Evolutionary conservation across 768 basidiomycete species (phyloP).

Genomic region (Candolleomyces aberdarensis): DNA sequence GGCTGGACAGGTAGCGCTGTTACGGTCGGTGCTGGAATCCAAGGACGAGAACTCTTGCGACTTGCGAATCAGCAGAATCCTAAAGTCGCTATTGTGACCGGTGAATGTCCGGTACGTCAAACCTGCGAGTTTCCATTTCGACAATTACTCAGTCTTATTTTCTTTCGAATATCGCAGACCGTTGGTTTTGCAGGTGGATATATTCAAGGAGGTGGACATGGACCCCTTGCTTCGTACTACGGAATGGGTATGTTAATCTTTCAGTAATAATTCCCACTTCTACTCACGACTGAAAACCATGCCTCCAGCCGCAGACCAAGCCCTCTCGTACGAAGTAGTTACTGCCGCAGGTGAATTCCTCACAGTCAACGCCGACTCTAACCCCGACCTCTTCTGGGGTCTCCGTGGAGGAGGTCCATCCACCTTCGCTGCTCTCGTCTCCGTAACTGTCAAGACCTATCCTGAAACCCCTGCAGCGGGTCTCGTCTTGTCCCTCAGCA

Average conservation of each 20-base stretch:
- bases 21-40: conserved; percentile 18
- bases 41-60: conserved; percentile 10
- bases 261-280: background rate
- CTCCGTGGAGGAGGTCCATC: conserved; percentile 37
- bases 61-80: conserved; percentile 14
- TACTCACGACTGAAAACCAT: background rate
- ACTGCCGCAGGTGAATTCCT: conserved; percentile 37
- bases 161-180: conserved; percentile 16
- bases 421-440: conserved; percentile 12
- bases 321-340: conserved; percentile 35
- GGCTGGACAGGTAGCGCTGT: conserved; percentile 16
- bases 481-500: conserved; percentile 10
- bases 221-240: conserved; percentile 14
- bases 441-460: conserved; percentile 15
- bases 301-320: conserved; percentile 22
- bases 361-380: conserved; percentile 34
- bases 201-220: conserved; percentile 36
- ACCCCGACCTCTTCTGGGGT: conserved; percentile 44
- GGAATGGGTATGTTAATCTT: conserved; percentile 14
- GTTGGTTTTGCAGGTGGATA: conserved; percentile 41
- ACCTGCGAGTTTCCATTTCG: background rate
- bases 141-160: background rate
- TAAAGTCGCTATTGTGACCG: conserved; percentile 13
- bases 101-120: conserved; percentile 15
- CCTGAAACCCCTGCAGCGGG: conserved; percentile 13